Conservation (phyloP, 345 rosid species). For the Populus simonii region DNA sequence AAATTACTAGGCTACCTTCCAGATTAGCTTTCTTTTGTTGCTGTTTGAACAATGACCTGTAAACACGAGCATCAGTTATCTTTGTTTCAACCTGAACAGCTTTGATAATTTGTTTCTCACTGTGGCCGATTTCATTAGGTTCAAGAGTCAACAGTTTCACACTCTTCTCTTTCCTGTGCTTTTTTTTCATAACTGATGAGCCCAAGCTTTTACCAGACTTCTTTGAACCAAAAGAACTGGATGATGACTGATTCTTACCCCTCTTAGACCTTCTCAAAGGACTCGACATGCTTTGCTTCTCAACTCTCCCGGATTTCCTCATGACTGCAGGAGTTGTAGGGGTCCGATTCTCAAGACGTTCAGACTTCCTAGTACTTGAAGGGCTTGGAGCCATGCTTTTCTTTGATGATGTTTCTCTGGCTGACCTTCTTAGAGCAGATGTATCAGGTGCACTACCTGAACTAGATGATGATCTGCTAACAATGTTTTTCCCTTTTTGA, state of each 20-base stretch:
- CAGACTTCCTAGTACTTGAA: slow-evolving; percentile 44
- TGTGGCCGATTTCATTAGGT: slow-evolving; percentile 29
- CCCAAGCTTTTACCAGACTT: slow-evolving; percentile 28
- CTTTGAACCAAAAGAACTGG: slow-evolving; percentile 31
- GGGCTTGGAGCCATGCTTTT: slow-evolving; percentile 19
- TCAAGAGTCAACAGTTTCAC: slow-evolving; percentile 25
- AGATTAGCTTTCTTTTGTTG: slow-evolving; percentile 27
- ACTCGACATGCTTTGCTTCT: slow-evolving; percentile 34
- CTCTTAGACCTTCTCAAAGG: slow-evolving; percentile 56
- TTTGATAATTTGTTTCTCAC: slow-evolving; percentile 5
- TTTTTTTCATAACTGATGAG: slow-evolving; percentile 29
- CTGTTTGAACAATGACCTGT: slow-evolving; percentile 37
- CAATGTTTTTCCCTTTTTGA: slow-evolving; percentile 31
- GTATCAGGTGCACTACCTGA: slow-evolving; percentile 21
- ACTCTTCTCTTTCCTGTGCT: slow-evolving; percentile 31
- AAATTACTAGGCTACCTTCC: neutral
- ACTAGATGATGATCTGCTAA: slow-evolving; percentile 35
- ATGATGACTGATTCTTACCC: slow-evolving; percentile 45
- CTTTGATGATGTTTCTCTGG: slow-evolving; percentile 37
- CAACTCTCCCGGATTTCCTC: slow-evolving; percentile 35
- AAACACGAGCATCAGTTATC: slow-evolving; percentile 40
- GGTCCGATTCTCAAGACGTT: slow-evolving; percentile 45
- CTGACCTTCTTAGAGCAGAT: slow-evolving; percentile 51
- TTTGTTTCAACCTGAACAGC: slow-evolving; percentile 9
- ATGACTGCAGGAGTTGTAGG: slow-evolving; percentile 33